Percentiles rank a stretch among this genome's conserved stretches.
Evolutionary conservation across 2,329 filamentous ascomycete genomes (phyloP).

Genomic region (Diplodia mutila): DNA sequence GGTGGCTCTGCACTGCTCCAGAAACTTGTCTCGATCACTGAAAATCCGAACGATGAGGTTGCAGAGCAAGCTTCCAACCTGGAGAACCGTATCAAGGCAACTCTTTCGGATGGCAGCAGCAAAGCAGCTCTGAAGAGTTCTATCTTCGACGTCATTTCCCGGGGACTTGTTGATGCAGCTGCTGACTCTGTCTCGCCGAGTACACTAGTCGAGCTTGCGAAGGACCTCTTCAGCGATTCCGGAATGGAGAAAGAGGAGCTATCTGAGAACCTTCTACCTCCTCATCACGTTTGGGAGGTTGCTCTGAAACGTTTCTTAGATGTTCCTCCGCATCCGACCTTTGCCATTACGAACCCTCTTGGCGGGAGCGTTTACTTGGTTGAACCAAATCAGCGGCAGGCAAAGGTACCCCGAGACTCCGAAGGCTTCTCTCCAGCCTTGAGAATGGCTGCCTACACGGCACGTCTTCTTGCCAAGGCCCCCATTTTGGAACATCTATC

Average conservation of each 20-base stretch:
- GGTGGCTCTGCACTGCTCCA: conserved; percentile 57
- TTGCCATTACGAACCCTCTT: conserved; percentile 75
- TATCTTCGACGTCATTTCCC: conserved; percentile 57
- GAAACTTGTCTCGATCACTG: conserved; percentile 57
- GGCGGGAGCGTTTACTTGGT: conserved; percentile 72
- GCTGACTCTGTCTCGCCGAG: conserved; percentile 53
- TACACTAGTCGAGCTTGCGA: conserved; percentile 59
- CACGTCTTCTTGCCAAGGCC: conserved; percentile 57
- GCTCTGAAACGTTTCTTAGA: conserved; percentile 63
- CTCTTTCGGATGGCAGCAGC: conserved; percentile 39
- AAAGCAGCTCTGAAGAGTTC: conserved; percentile 48
- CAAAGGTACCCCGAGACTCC: conserved; percentile 60
- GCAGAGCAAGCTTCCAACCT: conserved; percentile 48
- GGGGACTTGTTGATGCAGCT: conserved; percentile 53
- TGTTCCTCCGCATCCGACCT: conserved; percentile 60
- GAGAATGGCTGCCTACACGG: conserved; percentile 74
- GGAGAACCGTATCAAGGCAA: conserved; percentile 41
- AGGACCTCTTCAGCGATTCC: conserved; percentile 49
- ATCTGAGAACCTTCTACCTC: conserved; percentile 61
- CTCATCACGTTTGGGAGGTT: conserved; percentile 65
- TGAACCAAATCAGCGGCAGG: conserved; percentile 32
- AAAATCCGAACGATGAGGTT: conserved; percentile 57
- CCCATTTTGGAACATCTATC: conserved; percentile 41
- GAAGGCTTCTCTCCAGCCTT: conserved; percentile 73
- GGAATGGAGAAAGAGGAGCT: conserved; percentile 4